Evolutionary conservation across 768 basidiomycete genomes (phyloP).

Genomic region (Flagelloscypha sp.): DNA sequence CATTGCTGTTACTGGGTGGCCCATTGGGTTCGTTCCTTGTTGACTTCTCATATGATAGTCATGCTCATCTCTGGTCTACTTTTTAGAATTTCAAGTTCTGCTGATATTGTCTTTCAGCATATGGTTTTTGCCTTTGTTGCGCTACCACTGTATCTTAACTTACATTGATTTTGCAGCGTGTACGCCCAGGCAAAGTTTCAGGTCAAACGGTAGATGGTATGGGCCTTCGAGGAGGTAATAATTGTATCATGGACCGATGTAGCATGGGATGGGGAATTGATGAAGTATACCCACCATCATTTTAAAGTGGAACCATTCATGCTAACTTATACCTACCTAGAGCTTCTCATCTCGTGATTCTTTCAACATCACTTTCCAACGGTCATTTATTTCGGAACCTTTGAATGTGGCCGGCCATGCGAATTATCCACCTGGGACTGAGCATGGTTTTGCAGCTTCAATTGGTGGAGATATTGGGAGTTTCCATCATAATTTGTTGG

Average conservation of each 20-base stretch:
- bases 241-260: constrained; percentile 1
- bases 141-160: too few species aligned
- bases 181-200: not conserved
- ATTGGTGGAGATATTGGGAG: not conserved
- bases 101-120: too few species aligned
- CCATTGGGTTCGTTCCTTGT: not conserved
- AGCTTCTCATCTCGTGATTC: not conserved
- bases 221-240: not conserved
- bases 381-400: not conserved
- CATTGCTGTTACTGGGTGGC: not conserved
- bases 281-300: too few species aligned
- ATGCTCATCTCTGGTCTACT: not conserved
- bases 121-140: too few species aligned
- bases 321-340: too few species aligned
- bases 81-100: too few species aligned
- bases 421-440: not conserved
- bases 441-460: not conserved
- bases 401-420: not conserved
- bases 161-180: too few species aligned
- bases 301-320: too few species aligned
- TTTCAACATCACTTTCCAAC: not conserved
- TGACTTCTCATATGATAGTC: not conserved
- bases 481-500: constrained; percentile 1
- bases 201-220: not conserved
- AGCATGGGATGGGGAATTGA: not conserved